Base-by-base conservation (phyloP, 1,284 basidiomycete genomes). In the Pseudozyma hubeiensis region DNA sequence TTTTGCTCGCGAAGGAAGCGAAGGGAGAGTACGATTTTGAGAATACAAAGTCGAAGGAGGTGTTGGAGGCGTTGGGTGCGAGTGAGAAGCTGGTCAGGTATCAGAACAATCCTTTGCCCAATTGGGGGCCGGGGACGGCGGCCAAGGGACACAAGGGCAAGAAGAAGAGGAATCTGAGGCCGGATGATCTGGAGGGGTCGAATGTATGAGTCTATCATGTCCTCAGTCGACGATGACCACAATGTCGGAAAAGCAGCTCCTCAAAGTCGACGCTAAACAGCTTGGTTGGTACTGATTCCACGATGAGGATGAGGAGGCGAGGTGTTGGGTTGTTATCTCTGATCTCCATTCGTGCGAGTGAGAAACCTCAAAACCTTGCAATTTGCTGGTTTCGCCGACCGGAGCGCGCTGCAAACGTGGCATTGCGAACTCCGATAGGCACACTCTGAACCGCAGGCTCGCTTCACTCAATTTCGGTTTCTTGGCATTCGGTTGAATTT, bases 81-180 rank as follows among this genome's bases (percentile, higher is more conserved):
- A 41, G 55, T 5, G 64, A 70, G 39, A 75, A 69, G 48, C 19
- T 65, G 24, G 43, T 90, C 0, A 89, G 93, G 50, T 98, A 98
- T 85, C 96, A 97, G 85, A 88, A 90, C 77, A 98, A 97, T 83
- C 96, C 96, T 4, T 88, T 90, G 41, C 88, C 91, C 3, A 89
- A 97, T 82, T 99, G 96, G 96, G 96, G 96, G 0, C 96, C 96
- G 0, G 84, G 84, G 5, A 81, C 79, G 5, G 82, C 82, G 3
- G 82, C 82, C 16, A 79, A 78, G 60, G 78, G 78, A 3, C 78
- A 80, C 35, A 70, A 70, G 64, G 66, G 63, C 0, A 70, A 65
- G 60, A 75, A 75, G 66, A 75, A 70, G 59, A 41, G 72, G 7
- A 75, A 70, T 37, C 16, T 75, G 41, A 33, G 72, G 14, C 72